Conservation (phyloP, 495 filamentous ascomycete species). For the Echria macrotheca region DNA sequence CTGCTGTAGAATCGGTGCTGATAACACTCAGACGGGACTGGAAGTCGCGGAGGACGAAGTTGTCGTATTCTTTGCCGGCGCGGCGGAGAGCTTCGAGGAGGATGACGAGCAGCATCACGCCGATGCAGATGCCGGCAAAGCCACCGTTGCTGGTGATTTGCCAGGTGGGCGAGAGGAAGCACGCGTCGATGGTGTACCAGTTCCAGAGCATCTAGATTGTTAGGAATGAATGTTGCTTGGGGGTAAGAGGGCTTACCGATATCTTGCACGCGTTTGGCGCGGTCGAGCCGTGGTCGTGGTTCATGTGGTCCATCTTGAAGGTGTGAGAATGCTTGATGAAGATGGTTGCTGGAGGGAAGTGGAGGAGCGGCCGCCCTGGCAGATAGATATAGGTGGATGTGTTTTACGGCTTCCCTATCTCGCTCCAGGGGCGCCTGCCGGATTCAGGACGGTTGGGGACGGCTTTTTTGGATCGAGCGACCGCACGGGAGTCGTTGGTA, state of each 20-base stretch:
- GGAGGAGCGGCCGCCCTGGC: background rate
- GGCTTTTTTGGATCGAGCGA: background rate
- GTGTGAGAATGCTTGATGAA: background rate
- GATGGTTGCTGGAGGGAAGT: background rate
- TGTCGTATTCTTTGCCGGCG: slow-evolving; percentile 50
- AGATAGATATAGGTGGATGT: too few species aligned
- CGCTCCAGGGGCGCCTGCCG: too few species aligned
- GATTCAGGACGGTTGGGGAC: too few species aligned
- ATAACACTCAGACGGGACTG: slow-evolving; percentile 17
- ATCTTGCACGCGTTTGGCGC: background rate
- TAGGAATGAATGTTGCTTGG: background rate
- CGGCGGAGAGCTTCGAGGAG: slow-evolving; percentile 48
- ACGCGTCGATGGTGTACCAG: slow-evolving; percentile 46
- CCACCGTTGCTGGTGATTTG: slow-evolving; percentile 39
- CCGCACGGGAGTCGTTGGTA: background rate
- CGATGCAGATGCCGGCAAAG: slow-evolving; percentile 55
- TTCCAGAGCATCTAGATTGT: slow-evolving; percentile 48
- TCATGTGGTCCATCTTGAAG: background rate
- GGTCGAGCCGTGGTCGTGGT: background rate
- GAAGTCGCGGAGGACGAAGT: slow-evolving; percentile 38
- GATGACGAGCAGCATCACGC: slow-evolving; percentile 50
- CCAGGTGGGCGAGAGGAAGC: slow-evolving; percentile 30
- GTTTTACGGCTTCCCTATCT: too few species aligned
- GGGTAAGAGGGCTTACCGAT: background rate
- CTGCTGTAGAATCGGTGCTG: background rate